Evolutionary conservation across 129 eudicot species (phyloP).

Genomic region (Artemisia argyi): DNA sequence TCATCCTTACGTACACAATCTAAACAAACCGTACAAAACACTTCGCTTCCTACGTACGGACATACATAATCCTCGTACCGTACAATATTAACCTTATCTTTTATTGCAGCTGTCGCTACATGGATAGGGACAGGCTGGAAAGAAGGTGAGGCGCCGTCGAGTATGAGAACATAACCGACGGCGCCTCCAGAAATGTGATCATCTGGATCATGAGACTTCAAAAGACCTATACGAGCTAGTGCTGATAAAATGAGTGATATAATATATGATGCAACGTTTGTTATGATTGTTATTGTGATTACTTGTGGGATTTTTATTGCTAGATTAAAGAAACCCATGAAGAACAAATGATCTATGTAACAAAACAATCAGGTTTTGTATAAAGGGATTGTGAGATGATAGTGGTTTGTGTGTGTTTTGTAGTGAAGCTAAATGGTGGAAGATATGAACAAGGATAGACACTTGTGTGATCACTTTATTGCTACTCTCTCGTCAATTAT

Average conservation of each 20-base stretch:
- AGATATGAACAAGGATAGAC: conserved; percentile 12
- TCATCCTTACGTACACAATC: conserved; percentile 5
- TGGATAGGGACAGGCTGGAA: conserved; percentile 49
- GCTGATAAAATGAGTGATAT: conserved; percentile 29
- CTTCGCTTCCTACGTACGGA: neutral
- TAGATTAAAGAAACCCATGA: conserved; percentile 41
- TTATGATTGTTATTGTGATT: conserved; percentile 27
- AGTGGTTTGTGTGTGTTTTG: neutral
- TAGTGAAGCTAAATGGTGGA: neutral
- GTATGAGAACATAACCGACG: conserved; percentile 39
- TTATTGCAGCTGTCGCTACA: conserved; percentile 49
- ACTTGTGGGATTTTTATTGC: conserved; percentile 43
- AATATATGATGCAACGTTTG: conserved; percentile 31
- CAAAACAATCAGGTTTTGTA: neutral
- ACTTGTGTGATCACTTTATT: conserved; percentile 2
- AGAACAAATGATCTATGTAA: neutral
- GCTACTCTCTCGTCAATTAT: no score
- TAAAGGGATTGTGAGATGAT: neutral
- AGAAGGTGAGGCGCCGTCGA: conserved; percentile 56
- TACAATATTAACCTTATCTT: conserved; percentile 34
- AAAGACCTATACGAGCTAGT: conserved; percentile 41
- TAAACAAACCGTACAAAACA: conserved; percentile 34
- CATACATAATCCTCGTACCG: conserved; percentile 26
- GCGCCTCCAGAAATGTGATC: conserved; percentile 19
- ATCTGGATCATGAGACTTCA: conserved; percentile 44